Evolutionary conservation across 768 basidiomycete species (phyloP), one percentile per base, ranked within the genome.

Genomic region (Dioszegia crocea): DNA sequence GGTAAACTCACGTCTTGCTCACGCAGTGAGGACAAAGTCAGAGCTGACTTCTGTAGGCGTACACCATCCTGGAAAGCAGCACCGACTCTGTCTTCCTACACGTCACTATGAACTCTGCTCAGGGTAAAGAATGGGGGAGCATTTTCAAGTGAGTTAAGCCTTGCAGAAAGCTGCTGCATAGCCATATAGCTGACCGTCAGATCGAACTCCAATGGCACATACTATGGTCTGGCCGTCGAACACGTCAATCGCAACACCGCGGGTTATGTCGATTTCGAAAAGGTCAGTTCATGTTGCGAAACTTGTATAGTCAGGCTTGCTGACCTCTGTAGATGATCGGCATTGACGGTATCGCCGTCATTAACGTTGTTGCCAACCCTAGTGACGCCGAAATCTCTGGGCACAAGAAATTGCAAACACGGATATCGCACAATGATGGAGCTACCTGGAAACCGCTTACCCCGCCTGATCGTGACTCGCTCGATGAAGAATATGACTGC

Each of bases 391-490:
- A 80, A 3, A 71, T 94, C 4, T 84, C 85, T 0, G 84, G 86
- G 4, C 76, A 71, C 44, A 98, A 98, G 81, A 79, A 81, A 55
- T 76, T 98, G 19, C 88, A 90, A 78, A 87, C 85, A 4, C 79
- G 86, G 53, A 97, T 99, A 64, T 97, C 92, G 1, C 93, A 98
- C 75, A 99, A 99, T 66, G 96, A 99, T 76, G 96, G 93, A 85
- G 59, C 49, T 84, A 85, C 83, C 0, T 98, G 96, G 94, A 89
- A 87, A 70, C 81, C 86, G 0, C 76, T 99, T 51, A 79, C 77
- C 4, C 90, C 93, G 0, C 94, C 96, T 0, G 63, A 75, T 16
- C 38, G 68, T 14, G 96, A 99, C 77, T 90, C 91, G 0, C 82
- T 84, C 2, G 88, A 88, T 0, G 82, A 80, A 52, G 53, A 74